Conservation (phyloP, 164 flowering plant species). For the Nymphaea thermarum region DNA sequence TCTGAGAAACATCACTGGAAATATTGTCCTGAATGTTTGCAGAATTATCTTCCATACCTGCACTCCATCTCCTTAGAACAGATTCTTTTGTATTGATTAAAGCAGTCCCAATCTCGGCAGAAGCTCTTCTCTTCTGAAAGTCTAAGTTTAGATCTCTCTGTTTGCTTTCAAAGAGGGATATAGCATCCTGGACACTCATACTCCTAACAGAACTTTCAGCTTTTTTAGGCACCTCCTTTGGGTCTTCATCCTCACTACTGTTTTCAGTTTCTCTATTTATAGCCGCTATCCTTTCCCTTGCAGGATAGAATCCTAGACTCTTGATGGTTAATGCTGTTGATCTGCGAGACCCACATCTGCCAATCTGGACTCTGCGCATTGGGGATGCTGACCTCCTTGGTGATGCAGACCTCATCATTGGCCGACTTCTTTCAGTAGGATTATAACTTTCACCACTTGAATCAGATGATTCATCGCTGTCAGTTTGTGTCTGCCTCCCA, state of each 20-base stretch:
- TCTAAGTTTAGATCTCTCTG: conserved; percentile 49
- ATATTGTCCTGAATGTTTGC: conserved; percentile 25
- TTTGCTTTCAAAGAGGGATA: conserved; percentile 79
- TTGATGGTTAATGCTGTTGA: conserved; percentile 68
- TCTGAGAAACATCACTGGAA: conserved; percentile 1
- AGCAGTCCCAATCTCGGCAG: conserved; percentile 16
- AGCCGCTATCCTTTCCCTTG: conserved; percentile 35
- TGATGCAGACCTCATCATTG: conserved; percentile 49
- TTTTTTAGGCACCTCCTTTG: conserved; percentile 27
- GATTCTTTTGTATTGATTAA: conserved; percentile 30
- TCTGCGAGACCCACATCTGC: conserved; percentile 65
- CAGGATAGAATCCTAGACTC: conserved; percentile 53
- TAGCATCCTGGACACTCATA: conserved; percentile 86
- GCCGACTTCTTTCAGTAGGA: conserved; percentile 59
- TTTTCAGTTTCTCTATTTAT: conserved; percentile 30
- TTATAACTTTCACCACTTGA: conserved; percentile 42
- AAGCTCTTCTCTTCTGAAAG: conserved; percentile 29
- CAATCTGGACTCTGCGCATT: conserved; percentile 82
- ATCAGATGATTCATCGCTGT: conserved; percentile 54
- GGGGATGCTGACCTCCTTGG: conserved; percentile 92
- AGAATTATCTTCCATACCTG: conserved; percentile 52
- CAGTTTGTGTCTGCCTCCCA: conserved; percentile 48
- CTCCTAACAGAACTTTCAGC: conserved; percentile 37
- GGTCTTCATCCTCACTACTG: conserved; percentile 50
- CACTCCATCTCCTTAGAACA: conserved; percentile 88